Base-by-base conservation (phyloP, 148 eudicot genomes). In the Fagopyrum homotropicum region DNA sequence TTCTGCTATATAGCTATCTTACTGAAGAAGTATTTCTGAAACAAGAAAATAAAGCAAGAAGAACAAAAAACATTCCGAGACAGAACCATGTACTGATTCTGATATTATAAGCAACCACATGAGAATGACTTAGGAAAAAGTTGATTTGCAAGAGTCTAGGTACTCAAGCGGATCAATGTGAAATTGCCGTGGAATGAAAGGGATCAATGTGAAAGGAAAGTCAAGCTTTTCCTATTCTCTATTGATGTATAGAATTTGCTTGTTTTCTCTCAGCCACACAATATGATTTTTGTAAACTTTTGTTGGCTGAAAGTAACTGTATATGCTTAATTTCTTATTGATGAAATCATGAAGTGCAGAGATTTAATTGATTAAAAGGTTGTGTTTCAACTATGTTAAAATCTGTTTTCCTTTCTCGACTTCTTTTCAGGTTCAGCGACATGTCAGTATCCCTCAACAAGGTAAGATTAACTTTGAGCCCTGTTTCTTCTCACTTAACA, bases 371-470 rank as follows among this genome's bases (percentile, higher is more conserved):
- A 16, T 5, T 19, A 55, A 55, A n/a, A 55, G 70, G 17, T 40
- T 30, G 72, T 26, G 43, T 9, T 66, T 66, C 16, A 51, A 51
- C 56, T 30, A 66, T 44, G 19, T 44, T 66, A 15, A 46, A 48
- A 45, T 71, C 35, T 4, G 55, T 12, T 30, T 2, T n/a, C 35
- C n/a, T 46, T 40, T 14, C 29, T 64, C 17, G 12, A 5, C 45
- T 76, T 54, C 73, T 45, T 71, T 81, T 80, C 93, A 94, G 98
- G 98, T 84, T 82, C 82, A 60, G 85, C 76, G 44, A 68, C 87
- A 56, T 95, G 98, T 80, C 86, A 78, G 69, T 95, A 85, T 82
- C 91, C 90, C 52, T 88, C 96, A 52, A 95, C 93, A 59, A 94
- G 98, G 98, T 93, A 77, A 80, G 40, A 49, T 45, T 11, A 50